These are phyloP conservation scores for Sinapis alba DNA, from an alignment of 441 rosid species.

Conservation along the genomic window DNA sequence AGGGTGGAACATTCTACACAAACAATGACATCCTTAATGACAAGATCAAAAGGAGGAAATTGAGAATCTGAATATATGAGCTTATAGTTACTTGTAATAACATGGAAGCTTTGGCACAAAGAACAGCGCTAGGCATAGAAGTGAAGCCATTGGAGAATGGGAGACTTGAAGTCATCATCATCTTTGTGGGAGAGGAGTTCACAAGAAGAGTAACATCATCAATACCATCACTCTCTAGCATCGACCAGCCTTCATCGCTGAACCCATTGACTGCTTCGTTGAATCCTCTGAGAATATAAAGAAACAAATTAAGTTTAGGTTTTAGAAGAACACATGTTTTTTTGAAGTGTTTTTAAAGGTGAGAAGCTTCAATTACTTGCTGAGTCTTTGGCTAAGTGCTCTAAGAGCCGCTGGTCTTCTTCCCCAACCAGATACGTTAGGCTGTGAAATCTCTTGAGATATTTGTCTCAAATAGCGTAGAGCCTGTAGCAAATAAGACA, in stretches of 20 bases:
- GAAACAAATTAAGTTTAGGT: slow-evolving; percentile 2
- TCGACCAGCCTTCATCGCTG: slow-evolving; percentile 72
- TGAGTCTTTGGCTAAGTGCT: slow-evolving; percentile 67
- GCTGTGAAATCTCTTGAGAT: slow-evolving; percentile 71
- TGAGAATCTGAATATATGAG: slow-evolving; percentile 11
- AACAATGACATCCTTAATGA: slow-evolving; percentile 16
- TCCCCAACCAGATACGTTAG: slow-evolving; percentile 65
- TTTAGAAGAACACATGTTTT: not conserved
- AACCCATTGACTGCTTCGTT: slow-evolving; percentile 78
- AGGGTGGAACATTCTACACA: slow-evolving; percentile 71
- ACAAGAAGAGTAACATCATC: slow-evolving; percentile 73
- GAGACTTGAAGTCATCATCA: slow-evolving; percentile 53
- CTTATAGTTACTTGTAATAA: slow-evolving; percentile 51
- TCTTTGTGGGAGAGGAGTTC: slow-evolving; percentile 63
- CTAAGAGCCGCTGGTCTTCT: slow-evolving; percentile 74
- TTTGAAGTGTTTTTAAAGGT: slow-evolving; percentile 1
- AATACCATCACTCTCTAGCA: slow-evolving; percentile 69
- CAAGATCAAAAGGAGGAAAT: not conserved
- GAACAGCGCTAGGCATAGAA: slow-evolving; percentile 58
- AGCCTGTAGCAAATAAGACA: slow-evolving; percentile 45
- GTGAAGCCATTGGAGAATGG: slow-evolving; percentile 59
- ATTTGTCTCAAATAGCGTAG: slow-evolving; percentile 69
- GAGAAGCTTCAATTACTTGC: slow-evolving; percentile 45
- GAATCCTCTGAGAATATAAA: slow-evolving; percentile 54
- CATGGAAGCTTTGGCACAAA: slow-evolving; percentile 81